phyloP scores from a whole-genome alignment of 176 grass and related monocot genomes.

The Aegilops longissima region DNA sequence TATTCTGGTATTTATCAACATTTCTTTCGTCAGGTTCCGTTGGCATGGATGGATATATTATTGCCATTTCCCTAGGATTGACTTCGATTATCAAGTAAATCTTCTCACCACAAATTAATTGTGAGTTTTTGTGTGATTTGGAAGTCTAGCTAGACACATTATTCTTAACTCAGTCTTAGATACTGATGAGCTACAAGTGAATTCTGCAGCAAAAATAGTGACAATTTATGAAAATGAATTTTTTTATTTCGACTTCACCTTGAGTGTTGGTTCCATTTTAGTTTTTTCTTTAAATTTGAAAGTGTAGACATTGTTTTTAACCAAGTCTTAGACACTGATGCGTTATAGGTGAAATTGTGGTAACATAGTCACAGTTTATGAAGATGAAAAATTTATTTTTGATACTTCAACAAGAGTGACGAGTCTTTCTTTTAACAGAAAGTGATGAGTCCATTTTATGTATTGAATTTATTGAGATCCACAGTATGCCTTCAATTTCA shows the following conservation, averaged over 20 bases:
- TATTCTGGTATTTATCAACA: neutral
- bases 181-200: neutral
- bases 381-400: no score
- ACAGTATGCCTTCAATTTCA: neutral
- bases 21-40: constrained; percentile 50
- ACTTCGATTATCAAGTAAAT: constrained; percentile 87
- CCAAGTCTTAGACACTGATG: neutral
- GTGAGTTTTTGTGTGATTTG: no score
- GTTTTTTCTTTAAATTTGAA: neutral
- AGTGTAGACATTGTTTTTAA: constrained; percentile 3
- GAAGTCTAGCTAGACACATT: neutral
- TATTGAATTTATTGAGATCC: no score
- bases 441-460: no score
- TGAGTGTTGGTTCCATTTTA: neutral
- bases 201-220: neutral
- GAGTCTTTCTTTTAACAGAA: no score
- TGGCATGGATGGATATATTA: constrained; percentile 74
- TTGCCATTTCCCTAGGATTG: constrained; percentile 74
- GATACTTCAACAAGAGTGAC: no score
- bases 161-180: neutral
- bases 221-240: neutral
- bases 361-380: neutral
- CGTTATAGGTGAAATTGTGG: neutral
- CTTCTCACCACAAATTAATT: constrained; percentile 20
- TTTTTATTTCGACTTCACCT: neutral